These are phyloP conservation scores for Cystofilobasidium bisporidii DNA, from an alignment of 768 basidiomycete species.

Conservation along the genomic window DNA sequence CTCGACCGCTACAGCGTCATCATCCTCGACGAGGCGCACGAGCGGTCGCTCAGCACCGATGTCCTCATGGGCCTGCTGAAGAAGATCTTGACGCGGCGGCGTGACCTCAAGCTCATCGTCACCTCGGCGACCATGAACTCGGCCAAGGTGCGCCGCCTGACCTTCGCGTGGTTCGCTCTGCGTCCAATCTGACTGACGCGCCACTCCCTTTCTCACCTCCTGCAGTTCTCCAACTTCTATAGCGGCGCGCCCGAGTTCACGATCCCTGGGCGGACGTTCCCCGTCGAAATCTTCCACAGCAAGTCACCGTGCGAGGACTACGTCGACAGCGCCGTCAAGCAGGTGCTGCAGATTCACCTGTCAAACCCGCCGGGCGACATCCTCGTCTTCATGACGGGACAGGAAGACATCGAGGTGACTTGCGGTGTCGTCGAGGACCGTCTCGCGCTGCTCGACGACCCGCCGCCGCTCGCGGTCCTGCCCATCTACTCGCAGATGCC, in stretches of 20 bases:
- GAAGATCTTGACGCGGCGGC: constrained; percentile 80
- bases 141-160: constrained; percentile 59
- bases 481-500: constrained; percentile 99
- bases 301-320: constrained; percentile 99
- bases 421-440: constrained; percentile 92
- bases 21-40: constrained; percentile 98
- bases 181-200: no score
- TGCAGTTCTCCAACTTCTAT: constrained; percentile 85
- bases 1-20: constrained; percentile 92
- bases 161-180: not conserved
- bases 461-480: constrained; percentile 73
- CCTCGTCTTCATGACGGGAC: constrained; percentile 98
- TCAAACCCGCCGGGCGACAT: constrained; percentile 89
- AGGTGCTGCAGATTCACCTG: constrained; percentile 91
- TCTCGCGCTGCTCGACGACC: constrained; percentile 80
- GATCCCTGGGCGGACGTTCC: constrained; percentile 90
- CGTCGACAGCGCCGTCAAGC: constrained; percentile 95
- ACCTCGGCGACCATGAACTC: constrained; percentile 99
- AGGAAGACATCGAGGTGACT: constrained; percentile 96
- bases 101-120: constrained; percentile 91
- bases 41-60: constrained; percentile 92
- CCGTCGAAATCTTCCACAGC: constrained; percentile 88
- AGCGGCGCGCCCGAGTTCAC: constrained; percentile 91
- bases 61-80: constrained; percentile 91
- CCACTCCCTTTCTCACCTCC: no score